Evolutionary conservation across 768 basidiomycete genomes (phyloP).

Genomic region (Tylopilus sp.): DNA sequence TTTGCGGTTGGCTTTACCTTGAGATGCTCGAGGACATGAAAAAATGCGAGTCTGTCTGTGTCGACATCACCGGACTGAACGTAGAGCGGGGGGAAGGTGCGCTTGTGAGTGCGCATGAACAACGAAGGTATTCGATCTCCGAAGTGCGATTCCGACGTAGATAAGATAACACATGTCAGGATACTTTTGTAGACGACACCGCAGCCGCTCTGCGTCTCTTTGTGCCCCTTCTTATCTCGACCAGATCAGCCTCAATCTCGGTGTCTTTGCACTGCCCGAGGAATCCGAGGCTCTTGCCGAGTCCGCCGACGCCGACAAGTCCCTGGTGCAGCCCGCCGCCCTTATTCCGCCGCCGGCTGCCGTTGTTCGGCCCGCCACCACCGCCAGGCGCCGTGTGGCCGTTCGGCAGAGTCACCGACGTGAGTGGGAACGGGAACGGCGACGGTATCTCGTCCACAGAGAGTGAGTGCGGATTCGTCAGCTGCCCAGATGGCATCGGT

Average conservation of each 20-base stretch:
- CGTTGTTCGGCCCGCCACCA: constrained; percentile 39
- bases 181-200: constrained; percentile 30
- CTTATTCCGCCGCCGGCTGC: constrained; percentile 44
- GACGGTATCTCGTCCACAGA: constrained; percentile 85
- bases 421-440: constrained; percentile 75
- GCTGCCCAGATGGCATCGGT: constrained; percentile 64
- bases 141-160: constrained; percentile 22
- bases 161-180: constrained; percentile 30
- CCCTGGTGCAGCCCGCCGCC: constrained; percentile 52
- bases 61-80: constrained; percentile 46
- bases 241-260: constrained; percentile 73
- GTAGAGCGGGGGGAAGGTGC: constrained; percentile 62
- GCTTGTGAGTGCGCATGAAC: constrained; percentile 1
- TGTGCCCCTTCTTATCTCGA: constrained; percentile 73
- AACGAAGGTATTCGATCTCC: constrained; percentile 12
- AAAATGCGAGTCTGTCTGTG: constrained; percentile 78
- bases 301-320: constrained; percentile 55
- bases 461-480: constrained; percentile 81
- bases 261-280: constrained; percentile 57
- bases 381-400: constrained; percentile 32
- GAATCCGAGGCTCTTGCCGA: constrained; percentile 68
- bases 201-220: constrained; percentile 46
- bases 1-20: constrained; percentile 54
- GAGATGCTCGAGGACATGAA: constrained; percentile 83
- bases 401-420: constrained; percentile 44